Evolutionary conservation across 805 yeast species (phyloP).

Genomic region (Metschnikowia rubicola): DNA sequence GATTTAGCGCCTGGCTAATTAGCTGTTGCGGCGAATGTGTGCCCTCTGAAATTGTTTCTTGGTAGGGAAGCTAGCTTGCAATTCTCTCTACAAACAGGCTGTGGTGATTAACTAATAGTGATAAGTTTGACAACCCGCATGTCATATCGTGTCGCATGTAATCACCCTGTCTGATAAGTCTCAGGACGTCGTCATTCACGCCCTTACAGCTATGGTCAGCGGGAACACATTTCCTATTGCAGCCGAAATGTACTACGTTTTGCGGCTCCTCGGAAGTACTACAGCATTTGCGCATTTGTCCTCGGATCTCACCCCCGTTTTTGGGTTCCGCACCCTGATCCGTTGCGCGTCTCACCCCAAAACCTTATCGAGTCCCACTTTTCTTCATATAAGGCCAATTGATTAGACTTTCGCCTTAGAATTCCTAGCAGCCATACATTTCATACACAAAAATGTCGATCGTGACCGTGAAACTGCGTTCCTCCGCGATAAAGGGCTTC

Average conservation of each 20-base stretch:
- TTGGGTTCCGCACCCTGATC: conserved; percentile 1
- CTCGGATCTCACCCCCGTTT: conserved; percentile 7
- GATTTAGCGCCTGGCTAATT: too few relatives aligned
- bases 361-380: neutral
- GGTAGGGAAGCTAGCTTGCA: too few relatives aligned
- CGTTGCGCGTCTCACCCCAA: neutral
- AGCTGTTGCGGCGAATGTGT: too few relatives aligned
- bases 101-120: too few relatives aligned
- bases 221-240: neutral
- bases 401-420: neutral
- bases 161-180: too few relatives aligned
- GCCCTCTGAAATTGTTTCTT: too few relatives aligned
- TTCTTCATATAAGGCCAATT: neutral
- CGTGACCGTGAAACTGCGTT: conserved; percentile 56
- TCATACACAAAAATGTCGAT: conserved; percentile 34
- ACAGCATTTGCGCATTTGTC: neutral
- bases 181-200: too few relatives aligned
- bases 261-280: too few relatives aligned
- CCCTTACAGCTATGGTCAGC: too few relatives aligned
- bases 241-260: neutral
- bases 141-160: too few relatives aligned
- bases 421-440: neutral
- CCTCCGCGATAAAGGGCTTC: conserved; percentile 52
- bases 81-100: too few relatives aligned
- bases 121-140: too few relatives aligned